Evolutionary conservation across 2,329 filamentous ascomycete genomes (phyloP).

Genomic region (Capronia coronata): DNA sequence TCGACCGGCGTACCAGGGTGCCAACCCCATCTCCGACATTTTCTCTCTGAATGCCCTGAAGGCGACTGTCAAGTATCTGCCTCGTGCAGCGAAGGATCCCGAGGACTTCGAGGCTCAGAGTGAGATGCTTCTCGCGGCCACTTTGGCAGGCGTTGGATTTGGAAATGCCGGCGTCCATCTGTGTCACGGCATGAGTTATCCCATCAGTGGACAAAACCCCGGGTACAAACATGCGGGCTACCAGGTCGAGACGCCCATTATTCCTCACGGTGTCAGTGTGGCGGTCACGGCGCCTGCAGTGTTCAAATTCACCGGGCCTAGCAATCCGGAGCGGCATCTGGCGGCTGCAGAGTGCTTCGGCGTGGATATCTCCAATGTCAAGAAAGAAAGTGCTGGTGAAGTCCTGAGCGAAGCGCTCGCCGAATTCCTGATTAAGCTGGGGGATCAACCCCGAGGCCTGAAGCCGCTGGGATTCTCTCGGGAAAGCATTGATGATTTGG

Average conservation of each 20-base stretch:
- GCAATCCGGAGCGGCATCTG: constrained; percentile 87
- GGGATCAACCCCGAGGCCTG: constrained; percentile 83
- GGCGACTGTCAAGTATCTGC: constrained; percentile 84
- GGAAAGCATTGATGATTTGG: constrained; percentile 70
- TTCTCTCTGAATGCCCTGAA: constrained; percentile 83
- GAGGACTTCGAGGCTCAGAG: constrained; percentile 89
- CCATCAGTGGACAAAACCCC: constrained; percentile 90
- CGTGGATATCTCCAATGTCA: constrained; percentile 79
- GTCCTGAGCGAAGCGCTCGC: constrained; percentile 76
- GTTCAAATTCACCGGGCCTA: constrained; percentile 85
- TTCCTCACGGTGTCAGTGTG: constrained; percentile 92
- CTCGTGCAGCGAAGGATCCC: constrained; percentile 75
- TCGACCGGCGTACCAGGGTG: constrained; percentile 89
- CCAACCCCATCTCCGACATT: constrained; percentile 95
- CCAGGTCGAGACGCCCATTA: constrained; percentile 66
- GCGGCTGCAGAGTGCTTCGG: constrained; percentile 85
- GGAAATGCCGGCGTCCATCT: constrained; percentile 95
- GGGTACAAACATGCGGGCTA: constrained; percentile 89
- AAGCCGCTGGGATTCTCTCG: constrained; percentile 72
- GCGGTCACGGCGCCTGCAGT: constrained; percentile 90
- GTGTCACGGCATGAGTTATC: constrained; percentile 91
- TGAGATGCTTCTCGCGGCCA: constrained; percentile 92
- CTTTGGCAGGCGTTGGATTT: constrained; percentile 89
- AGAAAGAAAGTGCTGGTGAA: constrained; percentile 81
- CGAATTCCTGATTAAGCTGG: constrained; percentile 72